Evolutionary conservation across 192 early-diverging fungal species (phyloP).

Genomic region (Ambispora gerdemannii): DNA sequence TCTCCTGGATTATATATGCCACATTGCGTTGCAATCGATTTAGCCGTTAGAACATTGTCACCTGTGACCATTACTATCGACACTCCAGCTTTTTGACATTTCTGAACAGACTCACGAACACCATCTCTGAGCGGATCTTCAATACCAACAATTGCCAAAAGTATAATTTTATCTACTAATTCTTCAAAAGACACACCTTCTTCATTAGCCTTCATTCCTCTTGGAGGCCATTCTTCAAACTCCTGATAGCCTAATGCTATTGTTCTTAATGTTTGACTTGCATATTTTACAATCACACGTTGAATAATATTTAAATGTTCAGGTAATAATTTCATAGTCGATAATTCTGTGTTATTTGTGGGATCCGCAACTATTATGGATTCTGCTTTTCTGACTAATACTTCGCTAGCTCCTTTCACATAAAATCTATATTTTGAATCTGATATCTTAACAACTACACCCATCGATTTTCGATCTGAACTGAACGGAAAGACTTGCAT

Average conservation of each 20-base stretch:
- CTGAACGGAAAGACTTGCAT: conserved; percentile 87
- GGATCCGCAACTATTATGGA: conserved; percentile 51
- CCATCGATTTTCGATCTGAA: conserved; percentile 92
- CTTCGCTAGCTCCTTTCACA: conserved; percentile 94
- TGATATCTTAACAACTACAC: conserved; percentile 58
- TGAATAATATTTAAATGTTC: conserved; percentile 40
- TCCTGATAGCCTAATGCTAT: conserved; percentile 86
- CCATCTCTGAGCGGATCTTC: conserved; percentile 95
- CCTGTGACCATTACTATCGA: conserved; percentile 99
- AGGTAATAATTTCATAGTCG: conserved; percentile 28
- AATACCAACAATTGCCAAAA: conserved; percentile 92
- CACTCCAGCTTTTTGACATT: conserved; percentile 88
- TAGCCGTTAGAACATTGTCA: conserved; percentile 91
- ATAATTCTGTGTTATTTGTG: conserved; percentile 4
- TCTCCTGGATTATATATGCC: conserved; percentile 88
- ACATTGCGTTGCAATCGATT: conserved; percentile 90
- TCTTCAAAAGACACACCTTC: conserved; percentile 51
- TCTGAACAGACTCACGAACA: conserved; percentile 86
- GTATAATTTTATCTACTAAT: conserved; percentile 57
- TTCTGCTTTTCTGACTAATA: conserved; percentile 67
- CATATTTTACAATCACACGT: conserved; percentile 67
- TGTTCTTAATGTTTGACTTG: conserved; percentile 81
- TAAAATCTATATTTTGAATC: conserved; percentile 64
- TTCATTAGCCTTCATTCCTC: conserved; percentile 34
- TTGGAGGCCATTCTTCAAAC: conserved; percentile 62